A percentile compares a stretch with the other conserved stretches of the same genome.
Conservation (phyloP, 1,139 yeast species). For the Blastobotrys aristatus region DNA sequence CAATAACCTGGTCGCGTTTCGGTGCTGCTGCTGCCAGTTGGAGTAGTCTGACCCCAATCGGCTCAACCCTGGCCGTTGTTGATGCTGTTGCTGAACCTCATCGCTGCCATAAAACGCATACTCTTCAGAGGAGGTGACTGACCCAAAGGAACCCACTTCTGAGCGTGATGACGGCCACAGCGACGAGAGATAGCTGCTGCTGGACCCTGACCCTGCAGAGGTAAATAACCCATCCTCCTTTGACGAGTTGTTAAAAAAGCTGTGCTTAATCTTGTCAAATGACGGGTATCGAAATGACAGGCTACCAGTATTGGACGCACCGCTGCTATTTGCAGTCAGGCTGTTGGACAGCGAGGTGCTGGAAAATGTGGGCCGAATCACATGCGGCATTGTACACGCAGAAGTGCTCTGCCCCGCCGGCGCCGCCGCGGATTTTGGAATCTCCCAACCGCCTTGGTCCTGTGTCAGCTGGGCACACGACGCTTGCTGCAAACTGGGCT, state of each 20-base stretch:
- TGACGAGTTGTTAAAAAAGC: constrained; percentile 6
- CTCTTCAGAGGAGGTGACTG: constrained; percentile 17
- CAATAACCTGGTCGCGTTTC: constrained; percentile 18
- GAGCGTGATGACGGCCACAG: constrained; percentile 12
- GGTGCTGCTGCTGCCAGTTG: constrained; percentile 19
- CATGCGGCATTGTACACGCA: constrained; percentile 26
- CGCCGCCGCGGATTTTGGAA: constrained; percentile 20
- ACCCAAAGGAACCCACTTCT: constrained; percentile 13
- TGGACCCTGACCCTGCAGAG: constrained; percentile 11
- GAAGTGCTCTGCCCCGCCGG: constrained; percentile 18
- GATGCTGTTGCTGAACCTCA: neutral
- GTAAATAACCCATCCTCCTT: constrained; percentile 8
- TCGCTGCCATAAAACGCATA: constrained; percentile 13
- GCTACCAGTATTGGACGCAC: no score
- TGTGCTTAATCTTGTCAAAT: constrained; percentile 17
- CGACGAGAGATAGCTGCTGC: constrained; percentile 11
- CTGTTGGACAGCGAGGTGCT: constrained; percentile 22
- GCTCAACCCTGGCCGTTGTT: constrained; percentile 15
- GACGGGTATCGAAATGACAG: constrained; percentile 13
- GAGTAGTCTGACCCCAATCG: constrained; percentile 9
- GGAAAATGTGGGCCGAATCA: constrained; percentile 27
- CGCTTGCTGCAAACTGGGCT: neutral
- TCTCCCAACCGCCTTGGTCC: constrained; percentile 28
- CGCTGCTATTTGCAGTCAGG: neutral
- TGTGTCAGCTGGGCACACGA: constrained; percentile 13